These are phyloP conservation scores for Lepidium aucheri DNA, from an alignment of 345 rosid species.

Conservation along the genomic window DNA sequence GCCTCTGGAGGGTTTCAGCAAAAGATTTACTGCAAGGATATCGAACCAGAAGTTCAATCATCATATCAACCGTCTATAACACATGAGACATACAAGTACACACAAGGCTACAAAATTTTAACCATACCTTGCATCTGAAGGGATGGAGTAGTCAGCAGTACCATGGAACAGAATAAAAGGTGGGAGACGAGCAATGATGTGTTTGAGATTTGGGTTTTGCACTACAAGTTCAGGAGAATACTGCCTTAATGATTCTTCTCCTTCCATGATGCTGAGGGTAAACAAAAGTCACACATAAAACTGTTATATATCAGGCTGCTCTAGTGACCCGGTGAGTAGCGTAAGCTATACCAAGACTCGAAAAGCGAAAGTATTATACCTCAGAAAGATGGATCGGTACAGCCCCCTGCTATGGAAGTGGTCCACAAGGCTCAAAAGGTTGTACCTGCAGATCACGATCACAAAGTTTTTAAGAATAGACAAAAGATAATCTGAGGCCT, in stretches of 20 bases:
- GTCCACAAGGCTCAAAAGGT: slow-evolving; percentile 72
- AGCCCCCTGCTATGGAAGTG: slow-evolving; percentile 83
- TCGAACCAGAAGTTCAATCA: background rate
- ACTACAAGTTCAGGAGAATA: slow-evolving; percentile 84
- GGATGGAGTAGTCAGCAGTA: slow-evolving; percentile 91
- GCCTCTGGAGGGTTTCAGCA: slow-evolving; percentile 62
- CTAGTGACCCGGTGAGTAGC: background rate
- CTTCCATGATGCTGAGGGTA: slow-evolving; percentile 82
- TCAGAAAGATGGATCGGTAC: slow-evolving; percentile 66
- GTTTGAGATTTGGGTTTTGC: slow-evolving; percentile 48
- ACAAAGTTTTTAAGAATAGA: background rate
- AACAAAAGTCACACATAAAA: background rate
- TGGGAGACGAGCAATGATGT: slow-evolving; percentile 64
- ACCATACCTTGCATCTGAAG: slow-evolving; percentile 76
- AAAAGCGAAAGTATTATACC: slow-evolving; percentile 30
- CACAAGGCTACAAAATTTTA: background rate
- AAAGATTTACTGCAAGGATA: slow-evolving; percentile 54
- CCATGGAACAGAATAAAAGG: slow-evolving; percentile 82
- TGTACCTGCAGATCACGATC: slow-evolving; percentile 55
- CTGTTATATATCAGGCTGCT: background rate
- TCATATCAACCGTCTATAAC: background rate
- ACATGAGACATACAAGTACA: slow-evolving; percentile 4
- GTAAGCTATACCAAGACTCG: background rate
- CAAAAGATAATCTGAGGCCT: background rate
- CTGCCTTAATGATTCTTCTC: slow-evolving; percentile 66